phyloP scores from a whole-genome alignment of 192 early-diverging fungal species.

The Linnemannia elongata region DNA sequence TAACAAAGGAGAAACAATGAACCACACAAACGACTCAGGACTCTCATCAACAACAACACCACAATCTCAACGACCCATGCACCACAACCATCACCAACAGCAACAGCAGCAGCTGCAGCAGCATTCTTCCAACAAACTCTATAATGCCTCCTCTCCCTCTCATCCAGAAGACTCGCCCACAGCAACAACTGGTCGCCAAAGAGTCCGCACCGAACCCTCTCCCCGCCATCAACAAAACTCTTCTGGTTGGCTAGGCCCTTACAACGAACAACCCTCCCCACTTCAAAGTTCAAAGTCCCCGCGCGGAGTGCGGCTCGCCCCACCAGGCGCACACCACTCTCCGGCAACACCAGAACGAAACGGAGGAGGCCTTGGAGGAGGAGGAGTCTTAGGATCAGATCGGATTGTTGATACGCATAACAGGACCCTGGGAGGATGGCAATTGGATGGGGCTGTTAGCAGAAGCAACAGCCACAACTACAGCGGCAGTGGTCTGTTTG shows the following conservation, averaged over 20 bases:
- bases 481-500: neutral
- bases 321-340: constrained; percentile 10
- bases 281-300: constrained; percentile 22
- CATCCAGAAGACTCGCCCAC: constrained; percentile 23
- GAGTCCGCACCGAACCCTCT: constrained; percentile 43
- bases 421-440: constrained; percentile 20
- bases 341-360: constrained; percentile 15
- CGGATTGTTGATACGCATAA: constrained; percentile 25
- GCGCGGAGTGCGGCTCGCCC: constrained; percentile 21
- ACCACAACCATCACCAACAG: constrained; percentile 6
- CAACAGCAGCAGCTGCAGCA: constrained; percentile 6
- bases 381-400: constrained; percentile 15
- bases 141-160: neutral
- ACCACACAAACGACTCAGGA: constrained; percentile 12
- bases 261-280: constrained; percentile 39
- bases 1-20: constrained; percentile 7
- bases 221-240: constrained; percentile 41
- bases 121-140: constrained; percentile 14
- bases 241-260: constrained; percentile 49
- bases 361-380: neutral
- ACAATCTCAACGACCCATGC: constrained; percentile 11
- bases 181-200: constrained; percentile 24
- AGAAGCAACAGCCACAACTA: constrained; percentile 4
- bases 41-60: constrained; percentile 22
- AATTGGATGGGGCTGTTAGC: constrained; percentile 13